These are phyloP conservation scores for Aspergillus intermedius DNA, from an alignment of 2,329 filamentous ascomycete genomes.

Conservation along the genomic window DNA sequence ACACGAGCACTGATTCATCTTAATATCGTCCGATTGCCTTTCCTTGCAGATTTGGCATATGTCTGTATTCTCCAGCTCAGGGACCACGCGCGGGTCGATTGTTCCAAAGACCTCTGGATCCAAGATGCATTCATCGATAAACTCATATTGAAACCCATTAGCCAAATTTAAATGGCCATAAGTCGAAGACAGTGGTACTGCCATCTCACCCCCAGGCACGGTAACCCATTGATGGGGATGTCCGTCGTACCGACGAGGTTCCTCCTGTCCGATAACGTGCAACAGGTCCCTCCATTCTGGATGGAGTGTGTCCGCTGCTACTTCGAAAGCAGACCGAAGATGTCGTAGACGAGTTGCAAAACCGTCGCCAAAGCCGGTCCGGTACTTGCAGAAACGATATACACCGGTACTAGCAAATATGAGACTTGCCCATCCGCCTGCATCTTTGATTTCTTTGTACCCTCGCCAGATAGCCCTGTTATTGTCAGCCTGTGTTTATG, in stretches of 20 bases:
- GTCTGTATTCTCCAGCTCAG: slow-evolving; percentile 22
- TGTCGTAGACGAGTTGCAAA: slow-evolving; percentile 44
- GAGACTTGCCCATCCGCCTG: slow-evolving; percentile 50
- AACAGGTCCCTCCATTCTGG: slow-evolving; percentile 48
- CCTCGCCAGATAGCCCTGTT: slow-evolving; percentile 48
- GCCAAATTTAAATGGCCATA: slow-evolving; percentile 15
- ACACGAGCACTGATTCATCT: slow-evolving; percentile 47
- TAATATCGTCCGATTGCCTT: slow-evolving; percentile 46
- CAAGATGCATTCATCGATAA: slow-evolving; percentile 42
- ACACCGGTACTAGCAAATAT: slow-evolving; percentile 54
- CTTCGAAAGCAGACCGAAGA: slow-evolving; percentile 45
- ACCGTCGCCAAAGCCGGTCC: slow-evolving; percentile 47
- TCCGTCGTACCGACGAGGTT: slow-evolving; percentile 11
- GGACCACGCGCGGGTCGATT: slow-evolving; percentile 45
- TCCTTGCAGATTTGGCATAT: slow-evolving; percentile 43
- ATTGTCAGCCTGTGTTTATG: background rate
- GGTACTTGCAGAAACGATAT: slow-evolving; percentile 56
- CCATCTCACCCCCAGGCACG: slow-evolving; percentile 2
- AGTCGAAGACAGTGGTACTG: slow-evolving; percentile 12
- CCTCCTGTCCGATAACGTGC: slow-evolving; percentile 14
- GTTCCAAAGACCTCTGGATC: slow-evolving; percentile 45
- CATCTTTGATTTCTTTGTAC: slow-evolving; percentile 54
- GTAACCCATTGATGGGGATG: slow-evolving; percentile 23
- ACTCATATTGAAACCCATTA: slow-evolving; percentile 15
- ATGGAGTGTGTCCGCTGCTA: slow-evolving; percentile 49